Evolutionary conservation across 108 stramenopile genomes (phyloP), one percentile per base, ranked within the genome.

Genomic region (Cyclotella sp.): DNA sequence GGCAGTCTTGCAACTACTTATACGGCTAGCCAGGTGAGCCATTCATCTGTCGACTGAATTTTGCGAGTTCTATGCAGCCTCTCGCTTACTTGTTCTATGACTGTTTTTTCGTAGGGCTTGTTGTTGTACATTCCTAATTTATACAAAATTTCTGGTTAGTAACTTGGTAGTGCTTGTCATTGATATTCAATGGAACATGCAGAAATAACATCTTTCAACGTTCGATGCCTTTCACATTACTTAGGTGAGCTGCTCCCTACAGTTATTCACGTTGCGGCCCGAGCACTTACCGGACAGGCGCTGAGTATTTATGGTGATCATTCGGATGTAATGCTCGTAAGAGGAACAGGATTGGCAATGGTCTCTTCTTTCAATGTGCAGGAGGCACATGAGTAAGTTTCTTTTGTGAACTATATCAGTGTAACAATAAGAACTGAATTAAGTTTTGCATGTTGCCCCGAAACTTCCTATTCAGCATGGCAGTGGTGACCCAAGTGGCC

Each of bases 221-320:
- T 16, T 49, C 47, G n/a, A n/a, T 49, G n/a, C 60, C 34, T 34
- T 29, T 30, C 34, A 3, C 0, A 34, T 34, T 30, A 39, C 34
- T 15, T 39, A 78, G 77, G 88, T 40, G 88, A 88, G 34, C 79
- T 86, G 9, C 58, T 89, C 26, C 88, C 88, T 18, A 86, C 88
- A 13, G 88, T 89, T 59, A 85, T 89, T 29, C 88, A 89, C 53
- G 88, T 89, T 4, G 88, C 85, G 7, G 84, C 88, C 3, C 77
- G 88, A 24, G 88, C 88, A 13, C 71, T 89, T 10, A 81, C 88
- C 40, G 88, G 88, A 10, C 84, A 89, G 55, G 88, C 86, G 22
- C 77, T 89, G 9, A 79, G 77, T 14, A 89, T 89, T 43, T 86
- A 89, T 63, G 88, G 88, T 2, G 88, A 89, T 53, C 88, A 89